Percentiles rank a stretch among this genome's conserved stretches.
Conservation (phyloP, 2,329 filamentous ascomycete genomes). For the Fusarium cicatricum region DNA sequence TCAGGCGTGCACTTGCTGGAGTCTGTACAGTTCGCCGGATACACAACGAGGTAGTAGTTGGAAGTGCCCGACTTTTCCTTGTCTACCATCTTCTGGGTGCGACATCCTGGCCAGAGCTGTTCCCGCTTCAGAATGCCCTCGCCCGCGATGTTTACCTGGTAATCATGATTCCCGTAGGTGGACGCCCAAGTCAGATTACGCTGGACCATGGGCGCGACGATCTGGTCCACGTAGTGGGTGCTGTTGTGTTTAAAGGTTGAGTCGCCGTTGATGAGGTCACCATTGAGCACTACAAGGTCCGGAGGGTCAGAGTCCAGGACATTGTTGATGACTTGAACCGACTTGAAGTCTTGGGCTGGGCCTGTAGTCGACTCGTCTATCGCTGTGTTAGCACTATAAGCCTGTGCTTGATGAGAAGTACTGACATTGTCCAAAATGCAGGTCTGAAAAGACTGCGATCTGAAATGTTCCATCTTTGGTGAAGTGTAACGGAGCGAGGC, state of each 20-base stretch:
- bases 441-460: conserved; percentile 36
- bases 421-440: conserved; percentile 38
- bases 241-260: conserved; percentile 63
- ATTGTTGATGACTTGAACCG: conserved; percentile 62
- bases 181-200: conserved; percentile 68
- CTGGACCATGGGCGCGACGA: conserved; percentile 65
- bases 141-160: conserved; percentile 64
- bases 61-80: conserved; percentile 50
- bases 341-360: conserved; percentile 63
- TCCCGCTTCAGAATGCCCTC: conserved; percentile 54
- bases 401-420: background rate
- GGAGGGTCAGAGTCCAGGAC: conserved; percentile 66
- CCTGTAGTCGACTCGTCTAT: conserved; percentile 36
- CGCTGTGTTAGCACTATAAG: background rate
- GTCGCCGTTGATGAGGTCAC: conserved; percentile 76
- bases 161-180: conserved; percentile 77
- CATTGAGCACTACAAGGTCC: conserved; percentile 73
- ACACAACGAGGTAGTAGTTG: conserved; percentile 59
- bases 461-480: conserved; percentile 34
- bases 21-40: conserved; percentile 46
- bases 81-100: conserved; percentile 52
- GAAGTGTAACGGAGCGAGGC: conserved; percentile 29
- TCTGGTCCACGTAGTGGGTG: conserved; percentile 65
- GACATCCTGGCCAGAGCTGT: conserved; percentile 48
- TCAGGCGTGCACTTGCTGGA: conserved; percentile 47